phyloP scores from a whole-genome alignment of 495 filamentous ascomycete genomes.

The Aspergillus hancockii region DNA sequence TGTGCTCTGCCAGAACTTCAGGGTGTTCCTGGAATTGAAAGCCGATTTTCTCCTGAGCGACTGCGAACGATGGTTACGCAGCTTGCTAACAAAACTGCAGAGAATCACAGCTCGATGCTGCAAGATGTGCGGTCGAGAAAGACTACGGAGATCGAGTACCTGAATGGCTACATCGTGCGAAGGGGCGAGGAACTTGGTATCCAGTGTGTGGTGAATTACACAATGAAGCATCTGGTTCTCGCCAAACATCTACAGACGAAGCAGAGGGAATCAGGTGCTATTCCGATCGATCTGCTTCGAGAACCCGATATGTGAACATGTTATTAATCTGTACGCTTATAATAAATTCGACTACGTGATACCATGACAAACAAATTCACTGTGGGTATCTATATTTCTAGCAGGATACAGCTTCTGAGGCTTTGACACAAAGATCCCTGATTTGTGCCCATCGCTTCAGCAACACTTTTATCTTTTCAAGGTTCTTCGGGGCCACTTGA shows the following conservation, averaged over 20 bases:
- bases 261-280: slow-evolving; percentile 27
- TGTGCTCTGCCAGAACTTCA: slow-evolving; percentile 66
- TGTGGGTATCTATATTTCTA: slow-evolving; percentile 3
- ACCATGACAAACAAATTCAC: background rate
- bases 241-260: slow-evolving; percentile 25
- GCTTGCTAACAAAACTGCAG: slow-evolving; percentile 60
- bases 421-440: slow-evolving; percentile 36
- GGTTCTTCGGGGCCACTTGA: slow-evolving; percentile 23
- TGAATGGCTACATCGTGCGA: slow-evolving; percentile 81
- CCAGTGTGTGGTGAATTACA: slow-evolving; percentile 65
- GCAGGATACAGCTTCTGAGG: slow-evolving; percentile 28
- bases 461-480: slow-evolving; percentile 37
- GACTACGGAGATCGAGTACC: slow-evolving; percentile 75
- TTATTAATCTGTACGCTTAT: slow-evolving; percentile 7
- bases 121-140: slow-evolving; percentile 67
- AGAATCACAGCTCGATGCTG: slow-evolving; percentile 78
- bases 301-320: slow-evolving; percentile 17
- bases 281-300: slow-evolving; percentile 36
- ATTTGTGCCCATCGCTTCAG: slow-evolving; percentile 56
- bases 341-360: background rate
- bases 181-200: slow-evolving; percentile 69
- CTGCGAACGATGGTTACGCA: slow-evolving; percentile 56
- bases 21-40: slow-evolving; percentile 56
- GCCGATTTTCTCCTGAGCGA: slow-evolving; percentile 56
- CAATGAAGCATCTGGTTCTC: slow-evolving; percentile 61